A percentile compares a stretch with the other conserved stretches of the same genome.
Conservation (phyloP, 306 rosid species). For the Herpetospermum pedunculosum region DNA sequence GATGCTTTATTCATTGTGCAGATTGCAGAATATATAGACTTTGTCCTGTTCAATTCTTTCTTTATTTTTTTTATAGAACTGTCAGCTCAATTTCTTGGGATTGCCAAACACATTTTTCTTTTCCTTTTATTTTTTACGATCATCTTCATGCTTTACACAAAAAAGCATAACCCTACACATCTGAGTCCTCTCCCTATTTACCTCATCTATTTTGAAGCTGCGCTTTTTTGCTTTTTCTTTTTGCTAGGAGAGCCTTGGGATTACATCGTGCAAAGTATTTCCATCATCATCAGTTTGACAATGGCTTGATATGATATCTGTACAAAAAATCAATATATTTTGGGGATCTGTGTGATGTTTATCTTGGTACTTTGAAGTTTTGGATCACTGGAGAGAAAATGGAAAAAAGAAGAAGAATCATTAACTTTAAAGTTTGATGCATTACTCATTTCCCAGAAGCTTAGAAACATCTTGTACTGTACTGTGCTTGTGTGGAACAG, state of each 20-base stretch:
- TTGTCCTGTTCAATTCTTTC: slow-evolving; percentile 4
- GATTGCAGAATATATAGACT: background rate
- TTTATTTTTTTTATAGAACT: background rate
- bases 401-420: background rate
- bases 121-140: background rate
- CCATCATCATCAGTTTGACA: slow-evolving; percentile 5
- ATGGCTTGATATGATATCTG: background rate
- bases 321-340: slow-evolving; percentile 2
- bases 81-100: slow-evolving; percentile 5
- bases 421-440: background rate
- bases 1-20: background rate
- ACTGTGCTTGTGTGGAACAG: background rate
- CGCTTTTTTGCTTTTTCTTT: slow-evolving; percentile 9
- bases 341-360: slow-evolving; percentile 13
- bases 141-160: slow-evolving; percentile 1
- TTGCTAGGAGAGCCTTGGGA: slow-evolving; percentile 1
- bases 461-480: slow-evolving; percentile 2
- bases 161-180: slow-evolving; percentile 5
- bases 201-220: slow-evolving; percentile 4
- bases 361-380: slow-evolving; percentile 7
- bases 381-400: background rate
- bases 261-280: slow-evolving; percentile 10
- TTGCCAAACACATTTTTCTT: slow-evolving; percentile 7
- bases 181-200: background rate
- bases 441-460: background rate